Conservation (phyloP, 73 alveolate genomes). For the Stentor roeselii region DNA sequence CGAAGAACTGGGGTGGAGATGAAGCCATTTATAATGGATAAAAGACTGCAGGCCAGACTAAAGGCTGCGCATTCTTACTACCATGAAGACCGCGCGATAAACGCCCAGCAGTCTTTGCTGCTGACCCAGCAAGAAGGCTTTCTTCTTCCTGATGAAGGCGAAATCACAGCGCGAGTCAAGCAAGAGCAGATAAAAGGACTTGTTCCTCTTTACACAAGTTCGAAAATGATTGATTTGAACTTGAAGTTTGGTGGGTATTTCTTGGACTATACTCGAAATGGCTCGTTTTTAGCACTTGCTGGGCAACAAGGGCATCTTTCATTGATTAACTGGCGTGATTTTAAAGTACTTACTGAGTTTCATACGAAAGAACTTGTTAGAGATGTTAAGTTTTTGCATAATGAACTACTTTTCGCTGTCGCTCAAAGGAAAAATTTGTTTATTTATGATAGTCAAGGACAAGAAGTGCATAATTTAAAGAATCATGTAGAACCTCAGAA, state of each 20-base stretch:
- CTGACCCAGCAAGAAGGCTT: not conserved
- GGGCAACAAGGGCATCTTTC: conserved; percentile 93
- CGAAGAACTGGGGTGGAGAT: conserved; percentile 91
- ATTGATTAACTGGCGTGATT: conserved; percentile 85
- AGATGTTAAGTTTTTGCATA: conserved; percentile 78
- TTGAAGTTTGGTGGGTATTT: conserved; percentile 82
- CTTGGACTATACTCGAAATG: conserved; percentile 70
- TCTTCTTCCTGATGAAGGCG: conserved; percentile 60
- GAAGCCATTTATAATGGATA: conserved; percentile 2
- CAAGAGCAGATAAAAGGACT: conserved; percentile 61
- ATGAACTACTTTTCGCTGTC: conserved; percentile 85
- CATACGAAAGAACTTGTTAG: conserved; percentile 78
- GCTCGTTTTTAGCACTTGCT: conserved; percentile 80
- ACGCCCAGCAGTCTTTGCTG: not conserved
- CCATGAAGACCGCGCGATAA: not conserved
- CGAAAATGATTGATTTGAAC: conserved; percentile 66
- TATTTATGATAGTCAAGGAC: conserved; percentile 93
- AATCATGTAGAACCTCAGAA: conserved; percentile 74
- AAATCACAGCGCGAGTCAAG: conserved; percentile 65
- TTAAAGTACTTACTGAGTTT: conserved; percentile 75
- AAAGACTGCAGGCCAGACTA: conserved; percentile 9
- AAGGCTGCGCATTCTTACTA: not conserved
- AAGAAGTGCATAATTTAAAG: conserved; percentile 84
- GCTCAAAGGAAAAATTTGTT: conserved; percentile 85
- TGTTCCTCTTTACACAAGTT: conserved; percentile 48